phyloP scores from a whole-genome alignment of 495 filamentous ascomycete species.

The Massariosphaeria phaeospora region DNA sequence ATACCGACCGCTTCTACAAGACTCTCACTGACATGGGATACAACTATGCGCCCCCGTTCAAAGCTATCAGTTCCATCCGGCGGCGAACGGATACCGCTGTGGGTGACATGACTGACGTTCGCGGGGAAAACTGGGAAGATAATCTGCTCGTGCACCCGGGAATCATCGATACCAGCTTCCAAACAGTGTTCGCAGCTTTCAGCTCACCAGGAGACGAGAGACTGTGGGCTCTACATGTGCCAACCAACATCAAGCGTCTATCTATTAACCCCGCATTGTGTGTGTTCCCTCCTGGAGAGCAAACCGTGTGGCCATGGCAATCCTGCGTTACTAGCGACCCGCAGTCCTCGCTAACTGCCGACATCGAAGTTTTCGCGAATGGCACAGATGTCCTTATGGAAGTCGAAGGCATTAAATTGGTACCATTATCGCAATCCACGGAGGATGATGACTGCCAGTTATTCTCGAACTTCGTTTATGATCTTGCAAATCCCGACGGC shows the following conservation, averaged over 20 bases:
- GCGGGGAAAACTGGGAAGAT: background rate
- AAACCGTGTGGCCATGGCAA: too few species aligned
- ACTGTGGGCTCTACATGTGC: conserved; percentile 1
- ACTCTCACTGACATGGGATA: background rate
- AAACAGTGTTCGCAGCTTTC: background rate
- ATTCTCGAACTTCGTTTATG: background rate
- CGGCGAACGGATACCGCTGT: background rate
- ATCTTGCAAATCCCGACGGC: background rate
- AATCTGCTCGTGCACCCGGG: background rate
- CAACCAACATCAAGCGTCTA: background rate
- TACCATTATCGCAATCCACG: background rate
- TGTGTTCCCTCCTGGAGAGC: background rate
- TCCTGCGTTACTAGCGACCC: background rate
- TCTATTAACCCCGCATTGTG: background rate
- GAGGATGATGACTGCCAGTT: background rate
- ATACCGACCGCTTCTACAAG: background rate
- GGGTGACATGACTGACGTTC: background rate
- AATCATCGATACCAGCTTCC: background rate
- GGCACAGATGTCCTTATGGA: background rate
- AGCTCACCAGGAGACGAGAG: background rate
- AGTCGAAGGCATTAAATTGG: background rate
- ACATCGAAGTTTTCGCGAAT: background rate
- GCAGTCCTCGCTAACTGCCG: background rate
- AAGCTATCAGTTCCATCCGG: background rate
- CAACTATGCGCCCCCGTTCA: background rate